Conservation (phyloP, 2,329 filamentous ascomycete genomes). For the Talaromyces sp. region DNA sequence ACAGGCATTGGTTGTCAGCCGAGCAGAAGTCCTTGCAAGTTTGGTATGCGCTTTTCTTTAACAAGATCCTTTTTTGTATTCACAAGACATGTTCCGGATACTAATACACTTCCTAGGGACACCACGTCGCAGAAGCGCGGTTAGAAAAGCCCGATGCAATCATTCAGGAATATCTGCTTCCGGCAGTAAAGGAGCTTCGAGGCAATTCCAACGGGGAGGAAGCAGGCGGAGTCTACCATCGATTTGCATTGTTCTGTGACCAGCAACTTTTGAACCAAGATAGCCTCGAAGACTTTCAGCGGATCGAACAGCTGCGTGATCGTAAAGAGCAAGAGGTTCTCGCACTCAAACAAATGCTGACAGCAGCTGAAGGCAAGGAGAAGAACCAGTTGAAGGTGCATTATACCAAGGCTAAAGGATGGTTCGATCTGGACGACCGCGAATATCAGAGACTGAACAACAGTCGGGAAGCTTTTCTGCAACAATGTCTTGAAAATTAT, state of each 20-base stretch:
- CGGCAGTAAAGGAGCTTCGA: slow-evolving; percentile 76
- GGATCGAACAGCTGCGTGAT: slow-evolving; percentile 73
- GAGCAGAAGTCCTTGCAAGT: slow-evolving; percentile 77
- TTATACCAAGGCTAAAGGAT: slow-evolving; percentile 71
- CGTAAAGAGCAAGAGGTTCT: slow-evolving; percentile 76
- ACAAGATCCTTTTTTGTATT: too few relatives aligned
- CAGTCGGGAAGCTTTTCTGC: slow-evolving; percentile 77
- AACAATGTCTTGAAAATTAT: slow-evolving; percentile 88
- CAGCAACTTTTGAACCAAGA: slow-evolving; percentile 86
- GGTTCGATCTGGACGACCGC: slow-evolving; percentile 84
- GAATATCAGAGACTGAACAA: slow-evolving; percentile 76
- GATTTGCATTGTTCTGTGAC: slow-evolving; percentile 94
- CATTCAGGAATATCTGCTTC: slow-evolving; percentile 77
- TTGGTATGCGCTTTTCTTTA: slow-evolving; percentile 50
- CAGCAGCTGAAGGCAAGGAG: slow-evolving; percentile 48
- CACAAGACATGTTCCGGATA: too few relatives aligned
- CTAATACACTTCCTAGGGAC: slow-evolving; percentile 50
- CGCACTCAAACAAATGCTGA: slow-evolving; percentile 63
- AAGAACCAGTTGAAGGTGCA: slow-evolving; percentile 58
- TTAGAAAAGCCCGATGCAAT: slow-evolving; percentile 89
- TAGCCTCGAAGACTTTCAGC: slow-evolving; percentile 75
- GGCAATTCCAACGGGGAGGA: slow-evolving; percentile 64
- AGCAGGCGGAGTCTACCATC: slow-evolving; percentile 84
- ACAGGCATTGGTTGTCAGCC: slow-evolving; percentile 68
- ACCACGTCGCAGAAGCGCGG: slow-evolving; percentile 83